Conservation (phyloP, 768 basidiomycete genomes). For the Paxillus rubicundulus region DNA sequence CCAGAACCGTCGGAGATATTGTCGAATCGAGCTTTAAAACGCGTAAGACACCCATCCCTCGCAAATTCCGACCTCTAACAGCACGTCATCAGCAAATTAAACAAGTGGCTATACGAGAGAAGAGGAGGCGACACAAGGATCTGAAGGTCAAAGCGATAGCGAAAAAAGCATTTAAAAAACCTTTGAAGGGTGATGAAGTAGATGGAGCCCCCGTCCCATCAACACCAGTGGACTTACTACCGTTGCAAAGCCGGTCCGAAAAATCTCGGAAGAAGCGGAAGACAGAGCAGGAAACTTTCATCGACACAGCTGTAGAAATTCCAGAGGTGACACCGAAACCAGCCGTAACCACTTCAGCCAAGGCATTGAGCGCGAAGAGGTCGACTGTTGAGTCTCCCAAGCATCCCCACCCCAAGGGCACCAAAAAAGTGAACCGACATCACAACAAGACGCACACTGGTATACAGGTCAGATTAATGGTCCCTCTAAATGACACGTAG, state of each 20-base stretch:
- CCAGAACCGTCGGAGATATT: slow-evolving; percentile 16
- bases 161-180: slow-evolving; percentile 26
- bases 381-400: slow-evolving; percentile 1
- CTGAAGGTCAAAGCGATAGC: slow-evolving; percentile 40
- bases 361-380: neutral
- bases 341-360: neutral
- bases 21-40: slow-evolving; percentile 64
- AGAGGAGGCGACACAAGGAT: slow-evolving; percentile 48
- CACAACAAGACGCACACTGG: slow-evolving; percentile 5
- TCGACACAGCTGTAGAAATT: neutral
- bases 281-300: neutral
- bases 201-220: neutral
- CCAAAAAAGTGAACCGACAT: neutral
- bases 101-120: slow-evolving; percentile 42
- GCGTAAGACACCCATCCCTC: slow-evolving; percentile 39
- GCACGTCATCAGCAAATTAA: slow-evolving; percentile 43
- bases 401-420: neutral
- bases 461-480: slow-evolving; percentile 9
- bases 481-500: slow-evolving; percentile 7
- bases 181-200: neutral
- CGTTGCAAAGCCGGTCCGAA: neutral
- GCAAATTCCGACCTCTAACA: neutral
- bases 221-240: neutral
- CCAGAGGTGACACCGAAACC: neutral
- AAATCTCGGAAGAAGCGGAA: slow-evolving; percentile 19